A percentile compares a stretch with the other conserved stretches of the same genome.
phyloP scores from a whole-genome alignment of 495 filamentous ascomycete genomes.

The Haplographium delicatum region DNA sequence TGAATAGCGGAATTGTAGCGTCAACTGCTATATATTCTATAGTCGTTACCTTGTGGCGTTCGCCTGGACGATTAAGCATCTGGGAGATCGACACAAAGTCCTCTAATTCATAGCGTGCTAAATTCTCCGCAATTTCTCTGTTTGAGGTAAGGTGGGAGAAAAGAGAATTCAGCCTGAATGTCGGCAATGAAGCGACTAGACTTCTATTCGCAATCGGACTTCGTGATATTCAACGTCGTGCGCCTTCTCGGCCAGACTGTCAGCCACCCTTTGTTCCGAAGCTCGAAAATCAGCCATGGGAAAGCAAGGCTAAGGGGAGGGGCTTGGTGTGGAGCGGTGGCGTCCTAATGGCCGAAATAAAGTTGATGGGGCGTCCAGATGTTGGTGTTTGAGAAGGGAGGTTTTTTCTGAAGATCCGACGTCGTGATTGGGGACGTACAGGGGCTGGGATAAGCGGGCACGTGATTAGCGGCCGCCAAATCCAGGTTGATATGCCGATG shows the following conservation, averaged over 20 bases:
- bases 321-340: neutral
- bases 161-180: neutral
- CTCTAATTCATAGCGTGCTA: neutral
- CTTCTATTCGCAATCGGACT: neutral
- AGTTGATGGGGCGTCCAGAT: too few relatives aligned
- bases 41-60: too few relatives aligned
- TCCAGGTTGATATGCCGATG: too few relatives aligned
- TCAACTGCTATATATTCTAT: too few relatives aligned
- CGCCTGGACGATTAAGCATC: too few relatives aligned
- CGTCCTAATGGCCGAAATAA: too few relatives aligned
- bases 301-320: neutral
- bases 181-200: neutral
- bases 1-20: too few relatives aligned
- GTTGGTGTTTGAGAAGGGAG: too few relatives aligned
- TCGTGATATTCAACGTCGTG: neutral
- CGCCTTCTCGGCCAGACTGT: neutral
- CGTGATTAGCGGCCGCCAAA: too few relatives aligned
- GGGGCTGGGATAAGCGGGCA: too few relatives aligned
- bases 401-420: too few relatives aligned
- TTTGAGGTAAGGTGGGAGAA: neutral
- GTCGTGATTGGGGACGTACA: too few relatives aligned
- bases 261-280: neutral
- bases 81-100: slow-evolving; percentile 2
- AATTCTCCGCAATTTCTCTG: slow-evolving; percentile 1
- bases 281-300: neutral